phyloP scores from a whole-genome alignment of 768 basidiomycete genomes.

The Mycena amicta region DNA sequence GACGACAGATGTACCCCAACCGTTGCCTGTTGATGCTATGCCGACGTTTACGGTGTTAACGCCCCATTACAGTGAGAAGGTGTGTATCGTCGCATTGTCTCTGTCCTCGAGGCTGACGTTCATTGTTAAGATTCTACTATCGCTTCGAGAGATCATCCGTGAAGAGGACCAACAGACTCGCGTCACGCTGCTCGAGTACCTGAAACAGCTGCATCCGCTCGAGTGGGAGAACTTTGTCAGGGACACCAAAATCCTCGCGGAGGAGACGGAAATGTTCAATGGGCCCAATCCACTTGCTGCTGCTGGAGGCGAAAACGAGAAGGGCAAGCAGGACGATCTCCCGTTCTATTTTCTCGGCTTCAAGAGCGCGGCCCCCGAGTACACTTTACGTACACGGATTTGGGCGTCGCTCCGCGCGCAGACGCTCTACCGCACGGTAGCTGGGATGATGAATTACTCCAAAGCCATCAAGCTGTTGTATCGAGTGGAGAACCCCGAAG shows the following conservation, averaged over 20 bases:
- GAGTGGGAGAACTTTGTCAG: slow-evolving; percentile 99
- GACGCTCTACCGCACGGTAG: slow-evolving; percentile 98
- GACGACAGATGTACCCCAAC: slow-evolving; percentile 90
- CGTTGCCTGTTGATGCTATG: slow-evolving; percentile 97
- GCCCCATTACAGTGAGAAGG: slow-evolving; percentile 98
- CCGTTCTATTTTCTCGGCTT: slow-evolving; percentile 99
- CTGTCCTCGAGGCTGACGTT: slow-evolving; percentile 8
- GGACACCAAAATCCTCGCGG: slow-evolving; percentile 98
- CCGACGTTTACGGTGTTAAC: slow-evolving; percentile 98
- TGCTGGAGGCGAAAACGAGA: slow-evolving; percentile 59
- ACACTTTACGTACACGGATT: slow-evolving; percentile 96
- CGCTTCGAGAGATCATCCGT: slow-evolving; percentile 96
- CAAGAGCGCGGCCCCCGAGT: slow-evolving; percentile 98
- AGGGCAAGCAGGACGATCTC: slow-evolving; percentile 88
- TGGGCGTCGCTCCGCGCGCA: slow-evolving; percentile 99
- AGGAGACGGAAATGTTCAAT: slow-evolving; percentile 87
- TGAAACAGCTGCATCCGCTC: slow-evolving; percentile 96
- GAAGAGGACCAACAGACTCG: slow-evolving; percentile 98
- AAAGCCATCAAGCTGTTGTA: slow-evolving; percentile 99
- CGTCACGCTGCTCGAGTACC: slow-evolving; percentile 95
- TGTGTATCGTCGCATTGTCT: slow-evolving; percentile 30
- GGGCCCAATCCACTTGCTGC: slow-evolving; percentile 69
- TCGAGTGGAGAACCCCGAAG: slow-evolving; percentile 98
- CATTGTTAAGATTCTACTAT: slow-evolving; percentile 75
- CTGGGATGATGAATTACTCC: slow-evolving; percentile 99